phyloP scores from a whole-genome alignment of 2,329 filamentous ascomycete genomes.

The Aureobasidium sp. region DNA sequence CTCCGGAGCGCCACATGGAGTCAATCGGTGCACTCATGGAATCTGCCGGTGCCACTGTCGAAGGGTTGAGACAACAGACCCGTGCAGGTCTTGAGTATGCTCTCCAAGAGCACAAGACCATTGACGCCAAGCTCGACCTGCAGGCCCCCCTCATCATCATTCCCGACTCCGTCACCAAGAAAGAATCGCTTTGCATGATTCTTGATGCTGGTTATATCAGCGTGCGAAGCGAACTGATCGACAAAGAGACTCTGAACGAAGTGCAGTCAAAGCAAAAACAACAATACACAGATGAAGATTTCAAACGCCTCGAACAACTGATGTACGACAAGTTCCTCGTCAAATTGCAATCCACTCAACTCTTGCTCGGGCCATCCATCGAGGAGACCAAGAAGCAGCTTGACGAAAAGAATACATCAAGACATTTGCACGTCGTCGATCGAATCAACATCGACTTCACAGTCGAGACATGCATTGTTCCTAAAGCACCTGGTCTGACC shows the following conservation, averaged over 20 bases:
- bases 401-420: constrained; percentile 53
- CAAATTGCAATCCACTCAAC: constrained; percentile 88
- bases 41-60: constrained; percentile 88
- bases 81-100: constrained; percentile 93
- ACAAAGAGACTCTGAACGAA: constrained; percentile 81
- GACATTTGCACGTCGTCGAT: constrained; percentile 83
- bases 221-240: constrained; percentile 87
- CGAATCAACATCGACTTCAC: constrained; percentile 96
- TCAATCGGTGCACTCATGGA: constrained; percentile 95
- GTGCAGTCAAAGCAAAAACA: constrained; percentile 87
- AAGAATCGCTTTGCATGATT: constrained; percentile 80
- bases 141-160: constrained; percentile 95
- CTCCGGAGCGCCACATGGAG: constrained; percentile 95
- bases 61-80: constrained; percentile 90
- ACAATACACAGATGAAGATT: constrained; percentile 81
- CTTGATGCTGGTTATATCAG: constrained; percentile 94
- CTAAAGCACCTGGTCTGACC: constrained; percentile 86
- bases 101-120: constrained; percentile 93
- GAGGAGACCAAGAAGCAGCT: constrained; percentile 82
- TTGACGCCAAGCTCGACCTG: constrained; percentile 91
- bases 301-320: constrained; percentile 75
- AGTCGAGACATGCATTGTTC: constrained; percentile 94
- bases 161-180: constrained; percentile 79
- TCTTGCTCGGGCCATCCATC: constrained; percentile 89
- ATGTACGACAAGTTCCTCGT: constrained; percentile 98